phyloP scores from a whole-genome alignment of 768 basidiomycete species.

The Sporobolomyces pararoseus region DNA sequence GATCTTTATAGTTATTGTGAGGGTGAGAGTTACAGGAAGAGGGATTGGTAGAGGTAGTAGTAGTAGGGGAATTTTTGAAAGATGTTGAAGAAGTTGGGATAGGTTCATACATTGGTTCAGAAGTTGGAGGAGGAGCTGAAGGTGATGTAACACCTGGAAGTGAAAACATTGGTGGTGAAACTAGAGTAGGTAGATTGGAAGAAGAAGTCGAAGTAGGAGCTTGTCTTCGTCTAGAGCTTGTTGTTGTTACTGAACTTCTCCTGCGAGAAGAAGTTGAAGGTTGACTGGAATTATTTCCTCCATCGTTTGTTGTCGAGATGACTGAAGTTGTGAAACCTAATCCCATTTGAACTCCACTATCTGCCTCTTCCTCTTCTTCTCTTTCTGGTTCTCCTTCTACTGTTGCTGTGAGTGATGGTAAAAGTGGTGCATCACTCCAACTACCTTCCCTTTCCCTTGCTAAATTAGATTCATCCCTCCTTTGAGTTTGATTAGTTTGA shows the following conservation, averaged over 20 bases:
- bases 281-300: conserved; percentile 4
- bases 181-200: not conserved
- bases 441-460: not conserved
- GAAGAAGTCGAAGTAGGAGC: too few relatives aligned
- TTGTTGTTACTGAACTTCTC: not conserved
- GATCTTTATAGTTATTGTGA: too few relatives aligned
- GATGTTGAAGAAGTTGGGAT: not conserved
- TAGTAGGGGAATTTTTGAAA: too few relatives aligned
- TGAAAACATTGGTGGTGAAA: conserved; percentile 20
- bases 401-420: too few relatives aligned
- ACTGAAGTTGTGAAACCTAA: not conserved
- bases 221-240: too few relatives aligned
- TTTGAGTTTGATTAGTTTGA: too few relatives aligned
- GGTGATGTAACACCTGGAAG: not conserved
- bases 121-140: not conserved
- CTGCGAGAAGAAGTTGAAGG: not conserved
- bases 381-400: too few relatives aligned
- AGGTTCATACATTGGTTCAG: not conserved
- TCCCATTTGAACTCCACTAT: not conserved
- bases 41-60: not conserved
- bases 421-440: not conserved
- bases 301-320: not conserved
- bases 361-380: too few relatives aligned
- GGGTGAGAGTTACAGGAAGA: not conserved
- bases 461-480: not conserved